Base-by-base conservation (phyloP, 2,329 filamentous ascomycete genomes). In the Hypoxylon sp. region DNA sequence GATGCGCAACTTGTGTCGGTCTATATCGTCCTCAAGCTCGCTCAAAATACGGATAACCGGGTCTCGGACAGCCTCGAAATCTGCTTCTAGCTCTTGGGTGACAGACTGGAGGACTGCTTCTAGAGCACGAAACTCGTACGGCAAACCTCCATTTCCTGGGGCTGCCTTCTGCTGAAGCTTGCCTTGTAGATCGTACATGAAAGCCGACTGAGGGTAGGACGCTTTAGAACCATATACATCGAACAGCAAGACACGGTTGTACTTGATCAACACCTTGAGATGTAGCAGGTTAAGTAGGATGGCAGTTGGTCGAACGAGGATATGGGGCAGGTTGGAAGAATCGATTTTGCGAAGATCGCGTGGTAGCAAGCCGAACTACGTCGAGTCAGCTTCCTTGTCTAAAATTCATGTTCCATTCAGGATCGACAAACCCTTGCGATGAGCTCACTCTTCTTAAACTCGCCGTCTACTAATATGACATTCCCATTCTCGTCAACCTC, bases 341-440 rank as follows among this genome's bases (percentile, higher is more conserved):
- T 99, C 96, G 76, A 99, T 98, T 82, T 99, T 99, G 75, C 96
- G 92, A 62, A 99, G 85, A 83, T 99, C 96, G 68, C 96, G 94
- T 62, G 96, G 95, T 53, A 98, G 87, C 27, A 98, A 87, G 46
- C 94, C 94, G 78, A 97, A 98, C 92, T 95, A 72, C 65, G 46
- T 53, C 62, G 35, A 52, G 57, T 73, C 63, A 72, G 53, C 66
- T 57, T 32, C 13, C 53, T 37, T 31, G 59, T 13, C 53, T 24
- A 50, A 3, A 3, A 6, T 24, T 50, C 42, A 24, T 21, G 46
- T 46, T 7, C 19, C 11, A 46, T 32, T 17, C n/a, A 47, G 27
- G 57, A n/a, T 72, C 1, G 29, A 76, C 80, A 57, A 80, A 94
- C 93, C 86, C 96, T 98, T 58, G 94, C 94, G 79, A 98, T 98